Evolutionary conservation across 2,329 filamentous ascomycete species (phyloP).

Genomic region (Penicillium sp.): DNA sequence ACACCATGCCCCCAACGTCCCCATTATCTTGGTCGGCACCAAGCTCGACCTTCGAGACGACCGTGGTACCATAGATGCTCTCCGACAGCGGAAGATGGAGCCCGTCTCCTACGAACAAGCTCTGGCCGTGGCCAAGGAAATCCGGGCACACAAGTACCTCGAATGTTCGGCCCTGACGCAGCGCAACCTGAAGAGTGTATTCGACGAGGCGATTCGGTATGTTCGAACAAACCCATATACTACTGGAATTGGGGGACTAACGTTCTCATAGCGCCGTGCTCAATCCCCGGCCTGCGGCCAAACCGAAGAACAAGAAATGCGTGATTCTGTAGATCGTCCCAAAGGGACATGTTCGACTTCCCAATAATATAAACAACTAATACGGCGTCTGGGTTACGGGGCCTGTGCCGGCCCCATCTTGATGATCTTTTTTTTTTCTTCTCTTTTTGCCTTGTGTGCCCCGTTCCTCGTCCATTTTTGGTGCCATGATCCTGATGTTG

Average conservation of each 20-base stretch:
- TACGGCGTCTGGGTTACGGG: slow-evolving; percentile 30
- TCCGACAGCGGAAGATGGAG: slow-evolving; percentile 88
- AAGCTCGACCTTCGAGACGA: slow-evolving; percentile 95
- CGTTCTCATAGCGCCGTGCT: slow-evolving; percentile 37
- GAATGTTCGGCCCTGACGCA: slow-evolving; percentile 97
- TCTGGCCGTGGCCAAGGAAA: slow-evolving; percentile 79
- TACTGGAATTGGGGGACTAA: too few species aligned
- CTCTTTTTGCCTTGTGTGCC: too few species aligned
- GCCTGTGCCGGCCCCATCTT: slow-evolving; percentile 16
- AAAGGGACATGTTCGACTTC: too few species aligned
- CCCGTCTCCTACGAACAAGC: slow-evolving; percentile 94
- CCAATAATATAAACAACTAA: slow-evolving; percentile 32
- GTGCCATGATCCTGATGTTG: too few species aligned
- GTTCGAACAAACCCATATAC: too few species aligned
- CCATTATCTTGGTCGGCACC: slow-evolving; percentile 92
- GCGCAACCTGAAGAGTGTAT: slow-evolving; percentile 94
- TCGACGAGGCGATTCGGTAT: slow-evolving; percentile 95
- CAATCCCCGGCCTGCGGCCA: slow-evolving; percentile 40
- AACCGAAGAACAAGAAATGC: slow-evolving; percentile 34
- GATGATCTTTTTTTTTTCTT: too few species aligned
- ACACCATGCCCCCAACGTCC: slow-evolving; percentile 88
- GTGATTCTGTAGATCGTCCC: too few species aligned
- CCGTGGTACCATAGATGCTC: slow-evolving; percentile 65
- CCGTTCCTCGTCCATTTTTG: too few species aligned
- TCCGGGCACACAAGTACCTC: slow-evolving; percentile 91